Evolutionary conservation across 768 basidiomycete genomes (phyloP), one percentile per base, ranked within the genome.

Genomic region (Mycena epipterygia): DNA sequence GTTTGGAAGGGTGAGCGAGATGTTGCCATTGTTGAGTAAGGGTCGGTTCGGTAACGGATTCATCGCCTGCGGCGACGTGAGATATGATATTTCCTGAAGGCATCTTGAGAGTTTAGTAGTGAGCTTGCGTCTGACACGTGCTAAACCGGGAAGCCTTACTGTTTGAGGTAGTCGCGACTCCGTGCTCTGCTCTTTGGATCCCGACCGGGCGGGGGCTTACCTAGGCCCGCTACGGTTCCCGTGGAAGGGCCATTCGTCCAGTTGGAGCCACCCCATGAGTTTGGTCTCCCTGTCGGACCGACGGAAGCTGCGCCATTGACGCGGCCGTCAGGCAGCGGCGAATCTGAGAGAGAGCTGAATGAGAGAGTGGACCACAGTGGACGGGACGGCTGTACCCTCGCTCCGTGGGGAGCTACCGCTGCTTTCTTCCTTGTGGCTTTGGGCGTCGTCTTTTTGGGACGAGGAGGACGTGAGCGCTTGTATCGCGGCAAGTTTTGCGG

Each of bases 151-250:
- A 87, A 93, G 77, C 72, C 48, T n/a, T 76, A 96, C 91, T 99
- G 97, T 82, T 99, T 99, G 75, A 99, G 88, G 80, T 98, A 99
- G 71, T 99, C 98, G 64, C 97, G 87, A 83, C 95, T 97, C 67
- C 95, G 88, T 48, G 97, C 96, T 76, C 97, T 89, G 76, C 95
- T 94, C 82, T 98, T 97, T n/a, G 96, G 96, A 82, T 98, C 97
- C 65, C 95, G 90, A 37, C 93, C 94, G 12, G 91, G 90, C 27
- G 88, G 91, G 44, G 90, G 93, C 78, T 91, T 96, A 51, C 91
- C 91, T 73, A 89, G 79, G 49, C 86, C 87, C 56, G 86, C 85
- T 56, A 79, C 75, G 21, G 86, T 78, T 27, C 84, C 85, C 41
- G 81, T 81, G 16, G 85, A 76, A 1, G 86, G 85, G 30, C 81